phyloP scores from a whole-genome alignment of 2,329 filamentous ascomycete genomes.

The Aspergillus tamarii region DNA sequence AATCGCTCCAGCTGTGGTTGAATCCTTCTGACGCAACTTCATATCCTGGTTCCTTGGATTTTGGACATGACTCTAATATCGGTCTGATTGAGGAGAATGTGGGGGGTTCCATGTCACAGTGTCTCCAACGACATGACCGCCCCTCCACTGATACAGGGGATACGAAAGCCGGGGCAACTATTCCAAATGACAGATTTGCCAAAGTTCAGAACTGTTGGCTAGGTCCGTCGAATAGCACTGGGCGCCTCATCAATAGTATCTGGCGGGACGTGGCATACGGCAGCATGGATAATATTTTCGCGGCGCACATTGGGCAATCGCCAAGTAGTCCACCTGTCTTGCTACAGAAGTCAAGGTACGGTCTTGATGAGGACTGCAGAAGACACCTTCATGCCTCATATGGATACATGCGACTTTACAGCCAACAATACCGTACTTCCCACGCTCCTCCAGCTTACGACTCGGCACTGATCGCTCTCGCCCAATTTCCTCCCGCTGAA shows the following conservation, averaged over 20 bases:
- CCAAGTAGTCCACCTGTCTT: slow-evolving; percentile 23
- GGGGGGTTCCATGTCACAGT: slow-evolving; percentile 25
- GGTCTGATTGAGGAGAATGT: slow-evolving; percentile 28
- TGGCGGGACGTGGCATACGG: slow-evolving; percentile 45
- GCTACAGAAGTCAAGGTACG: slow-evolving; percentile 38
- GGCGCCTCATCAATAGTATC: slow-evolving; percentile 45
- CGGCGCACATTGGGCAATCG: slow-evolving; percentile 26
- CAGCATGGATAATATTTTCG: slow-evolving; percentile 46
- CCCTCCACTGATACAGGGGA: slow-evolving; percentile 27
- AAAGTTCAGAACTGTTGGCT: slow-evolving; percentile 49
- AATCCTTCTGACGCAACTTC: slow-evolving; percentile 36
- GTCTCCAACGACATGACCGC: slow-evolving; percentile 29
- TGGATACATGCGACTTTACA: slow-evolving; percentile 26
- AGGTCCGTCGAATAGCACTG: slow-evolving; percentile 39
- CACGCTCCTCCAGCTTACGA: slow-evolving; percentile 25
- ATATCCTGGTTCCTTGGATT: slow-evolving; percentile 34
- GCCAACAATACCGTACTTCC: slow-evolving; percentile 24
- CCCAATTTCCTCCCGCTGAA: slow-evolving; percentile 54
- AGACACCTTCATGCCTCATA: slow-evolving; percentile 44
- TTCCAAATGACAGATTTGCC: slow-evolving; percentile 47
- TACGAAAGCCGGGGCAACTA: slow-evolving; percentile 27
- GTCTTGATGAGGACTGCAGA: slow-evolving; percentile 48
- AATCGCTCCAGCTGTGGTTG: slow-evolving; percentile 42
- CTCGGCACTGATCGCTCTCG: slow-evolving; percentile 30
- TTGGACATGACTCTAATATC: slow-evolving; percentile 30